These are phyloP conservation scores for Aspergillus sojae DNA, from an alignment of 2,329 filamentous ascomycete genomes.

Conservation along the genomic window DNA sequence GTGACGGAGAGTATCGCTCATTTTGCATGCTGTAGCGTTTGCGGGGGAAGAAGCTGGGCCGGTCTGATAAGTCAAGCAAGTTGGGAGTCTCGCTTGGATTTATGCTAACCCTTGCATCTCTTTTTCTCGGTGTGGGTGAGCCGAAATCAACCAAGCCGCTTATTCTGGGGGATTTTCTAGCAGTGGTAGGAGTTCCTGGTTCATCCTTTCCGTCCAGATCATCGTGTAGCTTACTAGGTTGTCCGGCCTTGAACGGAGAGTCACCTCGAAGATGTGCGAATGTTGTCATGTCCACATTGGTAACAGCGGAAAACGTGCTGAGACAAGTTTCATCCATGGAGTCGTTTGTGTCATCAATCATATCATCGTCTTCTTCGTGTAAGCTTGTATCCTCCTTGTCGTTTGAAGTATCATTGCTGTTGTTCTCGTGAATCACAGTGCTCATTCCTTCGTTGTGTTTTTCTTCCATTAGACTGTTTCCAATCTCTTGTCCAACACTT, in stretches of 20 bases:
- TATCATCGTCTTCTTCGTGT: slow-evolving; percentile 30
- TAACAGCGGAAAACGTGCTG: slow-evolving; percentile 86
- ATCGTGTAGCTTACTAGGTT: slow-evolving; percentile 35
- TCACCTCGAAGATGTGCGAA: slow-evolving; percentile 71
- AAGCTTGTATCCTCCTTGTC: slow-evolving; percentile 26
- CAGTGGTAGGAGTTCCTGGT: slow-evolving; percentile 52
- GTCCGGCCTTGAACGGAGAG: slow-evolving; percentile 57
- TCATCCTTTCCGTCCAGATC: slow-evolving; percentile 22
- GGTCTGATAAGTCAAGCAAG: slow-evolving; percentile 86
- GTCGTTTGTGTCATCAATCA: slow-evolving; percentile 36
- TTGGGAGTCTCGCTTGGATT: slow-evolving; percentile 67
- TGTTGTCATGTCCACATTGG: slow-evolving; percentile 73
- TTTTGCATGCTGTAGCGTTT: slow-evolving; percentile 49
- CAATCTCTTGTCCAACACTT: slow-evolving; percentile 25
- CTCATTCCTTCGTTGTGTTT: slow-evolving; percentile 47
- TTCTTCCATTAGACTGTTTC: slow-evolving; percentile 42
- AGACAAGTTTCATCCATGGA: slow-evolving; percentile 57
- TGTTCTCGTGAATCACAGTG: slow-evolving; percentile 36
- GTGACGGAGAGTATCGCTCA: slow-evolving; percentile 41
- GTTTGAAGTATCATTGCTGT: slow-evolving; percentile 23
- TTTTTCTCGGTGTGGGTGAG: slow-evolving; percentile 54
- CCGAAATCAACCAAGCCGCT: slow-evolving; percentile 36
- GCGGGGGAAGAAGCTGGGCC: slow-evolving; percentile 61
- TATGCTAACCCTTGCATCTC: slow-evolving; percentile 47
- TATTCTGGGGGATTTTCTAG: slow-evolving; percentile 40